Conservation (phyloP, 164 flowering plant species). For the Tinospora cordifolia region DNA sequence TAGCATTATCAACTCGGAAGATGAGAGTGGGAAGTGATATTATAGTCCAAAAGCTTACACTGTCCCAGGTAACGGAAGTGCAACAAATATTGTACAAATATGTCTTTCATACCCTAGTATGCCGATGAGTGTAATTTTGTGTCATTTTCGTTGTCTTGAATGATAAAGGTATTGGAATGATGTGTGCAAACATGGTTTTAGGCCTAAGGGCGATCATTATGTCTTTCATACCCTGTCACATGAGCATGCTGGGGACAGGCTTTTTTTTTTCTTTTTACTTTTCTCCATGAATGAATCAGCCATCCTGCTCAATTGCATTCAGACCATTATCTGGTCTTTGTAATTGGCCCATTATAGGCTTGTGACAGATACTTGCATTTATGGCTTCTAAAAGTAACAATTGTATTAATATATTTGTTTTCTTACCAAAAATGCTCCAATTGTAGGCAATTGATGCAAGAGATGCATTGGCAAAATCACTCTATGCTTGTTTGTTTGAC, state of each 20-base stretch:
- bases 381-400: not conserved
- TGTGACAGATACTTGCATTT: not conserved
- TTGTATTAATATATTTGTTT: not conserved
- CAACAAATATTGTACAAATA: not conserved
- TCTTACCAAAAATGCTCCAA: not conserved
- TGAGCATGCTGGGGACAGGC: no score
- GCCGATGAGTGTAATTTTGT: no score
- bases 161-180: no score
- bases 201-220: no score
- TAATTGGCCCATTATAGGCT: not conserved
- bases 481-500: conserved; percentile 92
- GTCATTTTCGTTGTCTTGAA: no score
- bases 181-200: no score
- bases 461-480: conserved; percentile 96
- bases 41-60: conserved; percentile 82
- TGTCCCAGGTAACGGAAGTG: conserved; percentile 61
- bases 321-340: not conserved
- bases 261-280: no score
- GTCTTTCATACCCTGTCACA: no score
- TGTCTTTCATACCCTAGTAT: no score
- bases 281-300: no score
- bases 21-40: conserved; percentile 87
- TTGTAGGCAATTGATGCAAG: conserved; percentile 70
- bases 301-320: no score
- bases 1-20: conserved; percentile 81